Evolutionary conservation across 768 basidiomycete species (phyloP).

Genomic region (Leccinum aurantiacum): DNA sequence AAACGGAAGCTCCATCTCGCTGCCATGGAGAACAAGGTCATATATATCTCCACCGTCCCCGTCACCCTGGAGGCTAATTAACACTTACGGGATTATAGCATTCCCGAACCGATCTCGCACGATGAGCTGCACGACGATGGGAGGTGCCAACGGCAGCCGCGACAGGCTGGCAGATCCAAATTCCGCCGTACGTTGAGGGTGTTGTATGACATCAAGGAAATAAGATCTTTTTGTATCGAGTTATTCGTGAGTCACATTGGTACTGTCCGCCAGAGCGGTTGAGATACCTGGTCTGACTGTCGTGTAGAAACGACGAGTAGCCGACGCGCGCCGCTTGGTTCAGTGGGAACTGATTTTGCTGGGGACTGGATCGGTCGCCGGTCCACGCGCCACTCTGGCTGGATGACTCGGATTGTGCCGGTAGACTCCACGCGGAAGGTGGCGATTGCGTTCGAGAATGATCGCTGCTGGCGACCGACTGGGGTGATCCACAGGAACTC

Average conservation of each 20-base stretch:
- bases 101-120: conserved; percentile 73
- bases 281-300: conserved; percentile 53
- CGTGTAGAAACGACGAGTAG: conserved; percentile 57
- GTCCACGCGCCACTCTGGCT: conserved; percentile 28
- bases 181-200: conserved; percentile 79
- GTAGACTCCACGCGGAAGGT: conserved; percentile 42
- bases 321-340: conserved; percentile 50
- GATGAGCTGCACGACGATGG: conserved; percentile 76
- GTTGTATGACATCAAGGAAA: conserved; percentile 82
- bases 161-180: conserved; percentile 74
- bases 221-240: conserved; percentile 51
- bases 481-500: conserved; percentile 31
- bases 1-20: conserved; percentile 85
- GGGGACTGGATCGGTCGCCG: conserved; percentile 34
- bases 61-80: conserved; percentile 19
- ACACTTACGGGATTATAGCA: conserved; percentile 73
- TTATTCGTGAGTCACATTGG: conserved; percentile 19
- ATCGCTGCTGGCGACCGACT: conserved; percentile 41
- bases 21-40: conserved; percentile 34
- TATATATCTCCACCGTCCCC: conserved; percentile 22
- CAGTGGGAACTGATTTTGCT: conserved; percentile 37
- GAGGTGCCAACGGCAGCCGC: conserved; percentile 80
- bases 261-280: conserved; percentile 11
- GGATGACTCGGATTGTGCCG: conserved; percentile 36
- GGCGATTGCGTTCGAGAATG: conserved; percentile 50